phyloP scores from a whole-genome alignment of 2,329 filamentous ascomycete genomes.

The Nothophaeocryptopus gaeumannii region DNA sequence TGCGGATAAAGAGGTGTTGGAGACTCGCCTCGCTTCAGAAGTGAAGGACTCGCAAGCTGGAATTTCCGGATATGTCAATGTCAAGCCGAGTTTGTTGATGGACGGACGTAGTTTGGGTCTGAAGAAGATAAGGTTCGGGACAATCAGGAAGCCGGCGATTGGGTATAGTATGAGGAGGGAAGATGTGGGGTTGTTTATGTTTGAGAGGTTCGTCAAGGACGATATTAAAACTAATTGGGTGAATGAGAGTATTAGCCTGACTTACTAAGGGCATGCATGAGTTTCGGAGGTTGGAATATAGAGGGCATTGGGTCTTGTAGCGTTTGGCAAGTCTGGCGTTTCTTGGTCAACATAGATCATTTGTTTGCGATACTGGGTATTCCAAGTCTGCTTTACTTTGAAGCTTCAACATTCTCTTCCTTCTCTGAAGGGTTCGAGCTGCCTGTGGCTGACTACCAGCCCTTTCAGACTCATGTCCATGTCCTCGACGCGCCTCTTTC shows the following conservation, averaged over 20 bases:
- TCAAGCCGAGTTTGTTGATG: constrained; percentile 39
- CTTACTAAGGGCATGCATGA: constrained; percentile 27
- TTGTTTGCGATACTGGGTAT: no score
- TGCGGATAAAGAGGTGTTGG: constrained; percentile 40
- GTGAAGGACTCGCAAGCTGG: constrained; percentile 20
- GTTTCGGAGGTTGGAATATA: no score
- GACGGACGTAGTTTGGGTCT: constrained; percentile 32
- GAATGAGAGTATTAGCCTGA: constrained; percentile 36
- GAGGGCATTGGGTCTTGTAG: no score
- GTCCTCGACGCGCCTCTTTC: no score
- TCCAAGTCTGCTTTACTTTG: no score
- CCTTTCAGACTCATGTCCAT: no score
- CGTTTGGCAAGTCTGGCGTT: no score
- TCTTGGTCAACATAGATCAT: no score
- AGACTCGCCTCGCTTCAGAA: constrained; percentile 33
- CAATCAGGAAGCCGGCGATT: constrained; percentile 34
- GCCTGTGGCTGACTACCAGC: no score
- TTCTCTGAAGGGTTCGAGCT: no score
- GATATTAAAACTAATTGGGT: constrained; percentile 28
- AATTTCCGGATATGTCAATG: constrained; percentile 33
- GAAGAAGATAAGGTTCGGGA: constrained; percentile 33
- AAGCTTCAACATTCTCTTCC: no score
- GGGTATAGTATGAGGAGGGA: constrained; percentile 39
- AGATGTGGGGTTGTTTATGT: constrained; percentile 44
- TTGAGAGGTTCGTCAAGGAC: constrained; percentile 33